Evolutionary conservation across 345 rosid species (phyloP), one percentile per base, ranked within the genome.

Genomic region (Acer campestre): DNA sequence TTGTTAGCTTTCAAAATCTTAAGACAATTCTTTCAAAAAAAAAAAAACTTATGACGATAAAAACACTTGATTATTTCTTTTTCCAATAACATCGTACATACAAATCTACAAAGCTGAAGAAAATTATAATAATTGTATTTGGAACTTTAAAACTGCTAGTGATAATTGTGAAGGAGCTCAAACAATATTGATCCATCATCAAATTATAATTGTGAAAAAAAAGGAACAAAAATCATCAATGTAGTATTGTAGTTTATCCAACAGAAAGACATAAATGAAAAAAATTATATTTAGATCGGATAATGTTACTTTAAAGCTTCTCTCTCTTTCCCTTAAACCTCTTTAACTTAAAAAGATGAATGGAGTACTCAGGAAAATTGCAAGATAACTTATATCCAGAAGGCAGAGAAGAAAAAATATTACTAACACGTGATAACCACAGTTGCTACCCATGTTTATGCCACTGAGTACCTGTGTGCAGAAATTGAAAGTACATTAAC

Each of bases 401-500:
- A 40, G 27, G 27, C 40, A 68, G 7, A 17, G 16, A 68, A 40
- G 70, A 22, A 16, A n/a, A 79, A 77, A 51, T 55, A 72, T 6
- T 4, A 87, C 97, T 81, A 38, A 95, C 99, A 88, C 71, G 80
- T 92, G 91, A 84, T 89, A 95, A 65, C 99, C 99, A 11, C 95
- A 93, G 85, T 93, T 93, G 94, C 89, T 93, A 66, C 99, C 99
- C 85, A 82, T 83, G 87, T 95, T 95, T 68, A 95, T 92, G 82
- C 99, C 99, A 84, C 99, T 95, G 69, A 95, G 71, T 22, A 95
- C 99, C 99, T 93, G 90, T 20, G 59, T 23, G 58, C 38, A 81
- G 46, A 80, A 82, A 55, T 10, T 63, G 49, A 51, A 71, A 48
- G 59, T 10, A 75, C 20, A 42, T 82, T 77, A 83, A 22, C 53